Conservation (phyloP, 331 rosid species). For the Stylosanthes scabra region DNA sequence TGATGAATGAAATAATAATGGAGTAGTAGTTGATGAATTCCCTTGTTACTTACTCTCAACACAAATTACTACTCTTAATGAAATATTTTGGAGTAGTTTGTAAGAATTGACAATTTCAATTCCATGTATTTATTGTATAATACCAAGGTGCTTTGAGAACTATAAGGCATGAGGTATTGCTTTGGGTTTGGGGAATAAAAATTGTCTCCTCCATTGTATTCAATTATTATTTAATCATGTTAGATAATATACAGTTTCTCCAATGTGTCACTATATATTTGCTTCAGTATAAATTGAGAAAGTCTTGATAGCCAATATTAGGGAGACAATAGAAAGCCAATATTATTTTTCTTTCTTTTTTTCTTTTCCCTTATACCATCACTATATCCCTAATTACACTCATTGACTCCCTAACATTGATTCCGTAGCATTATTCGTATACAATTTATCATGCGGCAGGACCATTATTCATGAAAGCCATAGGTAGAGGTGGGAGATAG, state of each 20-base stretch:
- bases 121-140: background rate
- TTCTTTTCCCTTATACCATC: no score
- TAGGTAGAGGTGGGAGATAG: no score
- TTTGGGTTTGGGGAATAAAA: background rate
- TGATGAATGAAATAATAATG: background rate
- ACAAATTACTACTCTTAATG: background rate
- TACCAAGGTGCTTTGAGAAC: background rate
- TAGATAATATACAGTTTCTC: background rate
- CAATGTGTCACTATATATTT: background rate
- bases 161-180: background rate
- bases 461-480: no score
- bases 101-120: slow-evolving; percentile 18
- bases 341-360: no score
- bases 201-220: background rate
- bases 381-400: no score
- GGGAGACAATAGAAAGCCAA: no score
- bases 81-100: background rate
- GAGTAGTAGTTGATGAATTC: background rate
- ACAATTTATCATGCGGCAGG: background rate
- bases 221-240: background rate
- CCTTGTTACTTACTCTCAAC: slow-evolving; percentile 34
- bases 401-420: no score
- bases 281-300: no score
- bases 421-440: no score
- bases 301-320: no score